Conservation (phyloP, 495 filamentous ascomycete genomes). For the Apodospora peruviana region DNA sequence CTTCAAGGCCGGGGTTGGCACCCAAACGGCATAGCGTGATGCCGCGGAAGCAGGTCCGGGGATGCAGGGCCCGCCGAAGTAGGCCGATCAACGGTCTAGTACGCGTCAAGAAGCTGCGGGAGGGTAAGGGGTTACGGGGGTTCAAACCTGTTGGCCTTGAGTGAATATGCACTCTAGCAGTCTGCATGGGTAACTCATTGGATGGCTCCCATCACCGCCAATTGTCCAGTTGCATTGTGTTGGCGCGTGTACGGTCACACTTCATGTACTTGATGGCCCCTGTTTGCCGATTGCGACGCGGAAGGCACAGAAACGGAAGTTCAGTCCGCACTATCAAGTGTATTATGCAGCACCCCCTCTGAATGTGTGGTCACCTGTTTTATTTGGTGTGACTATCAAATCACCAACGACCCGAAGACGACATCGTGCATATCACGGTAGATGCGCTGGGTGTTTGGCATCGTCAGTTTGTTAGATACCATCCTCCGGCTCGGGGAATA, state of each 20-base stretch:
- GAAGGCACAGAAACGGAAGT: no score
- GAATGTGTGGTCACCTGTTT: neutral
- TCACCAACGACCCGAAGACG: neutral
- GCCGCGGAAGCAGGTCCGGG: neutral
- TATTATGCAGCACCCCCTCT: no score
- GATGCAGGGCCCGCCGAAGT: neutral
- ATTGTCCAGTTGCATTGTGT: no score
- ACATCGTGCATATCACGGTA: neutral
- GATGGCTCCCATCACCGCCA: no score
- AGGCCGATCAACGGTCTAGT: neutral
- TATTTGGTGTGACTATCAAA: neutral
- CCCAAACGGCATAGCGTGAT: neutral
- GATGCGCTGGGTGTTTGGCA: neutral
- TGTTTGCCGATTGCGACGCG: no score
- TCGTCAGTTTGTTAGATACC: neutral
- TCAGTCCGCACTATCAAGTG: no score
- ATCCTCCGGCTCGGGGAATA: no score
- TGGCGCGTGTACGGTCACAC: no score
- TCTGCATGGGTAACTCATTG: no score
- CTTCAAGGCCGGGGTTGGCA: neutral
- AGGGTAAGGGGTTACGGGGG: neutral
- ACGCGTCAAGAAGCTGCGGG: neutral
- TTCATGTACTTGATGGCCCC: no score
- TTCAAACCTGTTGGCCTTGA: no score
- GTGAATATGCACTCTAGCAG: no score